These are phyloP conservation scores for Sanghuangporus sanghuang DNA, from an alignment of 1,284 basidiomycete species.

Conservation along the genomic window DNA sequence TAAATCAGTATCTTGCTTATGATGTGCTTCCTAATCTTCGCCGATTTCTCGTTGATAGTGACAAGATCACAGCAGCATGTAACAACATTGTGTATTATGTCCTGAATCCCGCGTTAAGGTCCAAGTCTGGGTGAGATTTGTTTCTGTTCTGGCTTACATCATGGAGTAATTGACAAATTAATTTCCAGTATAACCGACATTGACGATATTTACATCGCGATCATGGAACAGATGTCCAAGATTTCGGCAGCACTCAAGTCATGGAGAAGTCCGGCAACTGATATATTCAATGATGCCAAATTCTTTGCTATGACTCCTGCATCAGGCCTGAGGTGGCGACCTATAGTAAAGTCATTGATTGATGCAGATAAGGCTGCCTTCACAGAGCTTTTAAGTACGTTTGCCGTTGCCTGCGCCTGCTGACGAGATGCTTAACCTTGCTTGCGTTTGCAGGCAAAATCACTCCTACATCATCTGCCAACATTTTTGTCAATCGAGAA, in stretches of 20 bases:
- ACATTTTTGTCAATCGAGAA: conserved; percentile 96
- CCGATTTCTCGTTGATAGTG: conserved; percentile 79
- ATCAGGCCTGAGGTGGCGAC: conserved; percentile 65
- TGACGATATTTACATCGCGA: conserved; percentile 58
- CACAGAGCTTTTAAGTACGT: conserved; percentile 71
- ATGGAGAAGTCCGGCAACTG: conserved; percentile 79
- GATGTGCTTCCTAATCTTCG: conserved; percentile 75
- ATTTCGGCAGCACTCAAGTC: conserved; percentile 78
- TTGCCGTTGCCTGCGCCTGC: conserved; percentile 20
- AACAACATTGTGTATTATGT: conserved; percentile 85
- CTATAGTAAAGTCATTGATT: conserved; percentile 76
- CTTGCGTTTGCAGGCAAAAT: conserved; percentile 57
- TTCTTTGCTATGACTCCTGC: conserved; percentile 75
- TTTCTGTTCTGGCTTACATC: conserved; percentile 11
- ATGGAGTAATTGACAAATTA: not conserved
- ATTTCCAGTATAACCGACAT: conserved; percentile 59
- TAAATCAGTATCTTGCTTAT: conserved; percentile 71
- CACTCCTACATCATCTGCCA: conserved; percentile 82
- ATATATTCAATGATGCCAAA: conserved; percentile 81
- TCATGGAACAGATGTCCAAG: conserved; percentile 75
- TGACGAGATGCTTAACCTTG: not conserved
- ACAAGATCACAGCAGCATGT: conserved; percentile 76
- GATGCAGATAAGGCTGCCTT: conserved; percentile 87
- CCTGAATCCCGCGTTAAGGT: conserved; percentile 75
- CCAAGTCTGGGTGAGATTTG: conserved; percentile 51